Evolutionary conservation across 257 asterid species (phyloP).

Genomic region (Echium plantagineum): DNA sequence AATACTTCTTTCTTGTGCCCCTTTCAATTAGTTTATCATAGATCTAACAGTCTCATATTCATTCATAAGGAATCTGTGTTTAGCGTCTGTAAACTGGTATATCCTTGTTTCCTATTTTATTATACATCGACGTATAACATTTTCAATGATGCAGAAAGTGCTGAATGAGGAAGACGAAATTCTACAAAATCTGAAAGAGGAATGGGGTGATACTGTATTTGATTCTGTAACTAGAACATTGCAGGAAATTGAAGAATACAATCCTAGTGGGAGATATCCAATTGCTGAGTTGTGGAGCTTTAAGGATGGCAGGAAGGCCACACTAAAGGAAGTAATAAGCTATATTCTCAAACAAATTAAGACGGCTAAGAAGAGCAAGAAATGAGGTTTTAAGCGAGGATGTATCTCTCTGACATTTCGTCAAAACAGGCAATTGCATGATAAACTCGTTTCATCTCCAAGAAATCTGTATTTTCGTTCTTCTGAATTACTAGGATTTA

Average conservation of each 20-base stretch:
- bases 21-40: background rate
- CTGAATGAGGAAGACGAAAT: slow-evolving; percentile 10
- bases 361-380: background rate
- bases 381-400: background rate
- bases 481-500: no score
- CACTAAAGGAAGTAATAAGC: slow-evolving; percentile 2
- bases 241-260: slow-evolving; percentile 10
- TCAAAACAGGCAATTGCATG: background rate
- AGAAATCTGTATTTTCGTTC: no score
- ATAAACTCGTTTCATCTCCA: background rate
- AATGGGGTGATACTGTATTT: slow-evolving; percentile 4
- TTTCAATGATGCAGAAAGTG: slow-evolving; percentile 10
- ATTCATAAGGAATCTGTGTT: background rate
- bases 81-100: no score
- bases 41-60: background rate
- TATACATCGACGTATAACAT: no score
- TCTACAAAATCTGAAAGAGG: background rate
- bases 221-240: slow-evolving; percentile 5
- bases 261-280: slow-evolving; percentile 12
- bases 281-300: slow-evolving; percentile 13
- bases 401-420: background rate
- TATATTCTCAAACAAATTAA: background rate
- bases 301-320: slow-evolving; percentile 11
- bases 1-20: background rate
- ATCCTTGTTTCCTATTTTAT: no score